Evolutionary conservation across 208 protist species (phyloP), one percentile per base, ranked within the genome.

Genomic region (Trypanosoma caninum): DNA sequence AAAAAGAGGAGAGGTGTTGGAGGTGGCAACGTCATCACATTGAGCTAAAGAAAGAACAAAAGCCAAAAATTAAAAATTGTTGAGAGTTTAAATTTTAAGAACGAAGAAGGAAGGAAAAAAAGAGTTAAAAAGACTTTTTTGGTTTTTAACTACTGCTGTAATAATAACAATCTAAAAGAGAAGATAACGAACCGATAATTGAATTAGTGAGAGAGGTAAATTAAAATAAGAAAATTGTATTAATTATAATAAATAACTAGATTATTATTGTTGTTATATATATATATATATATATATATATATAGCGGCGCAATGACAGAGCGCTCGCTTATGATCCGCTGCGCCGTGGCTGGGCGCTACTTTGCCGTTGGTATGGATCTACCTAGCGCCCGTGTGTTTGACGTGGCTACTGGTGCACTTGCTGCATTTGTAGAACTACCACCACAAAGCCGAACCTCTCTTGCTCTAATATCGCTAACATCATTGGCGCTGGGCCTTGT

Each of bases 301-400:
- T 11, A 27, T 13, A 22, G 23, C 7, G 62, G 37, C 5, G 18
- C 0, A 48, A 94, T 94, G 88, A 84, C 84, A 8, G 88, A 94
- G 45, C 74, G 80, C 25, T 77, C 74, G 9, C 77, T 90, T 3
- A 65, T 90, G 53, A 72, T 94, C 44, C 80, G 82, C 31, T 80
- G 65, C 30, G 84, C 76, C 34, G 41, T 47, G 40, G 65, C 61
- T 4, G 75, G 67, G 27, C 65, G 46, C n/a, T 90, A 89, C 60
- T 81, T 88, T 61, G 78, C 89, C 6, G 50, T 83, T 2, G 88
- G 73, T 28, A 91, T 82, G 41, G 88, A 94, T 63, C 88, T 84
- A 69, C 84, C 88, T 8, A 77, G 57, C 41, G 84, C 81, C 3
- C 76, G 84, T 30, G 81, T 94, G n/a, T 90, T 94, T 69, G 80